Percentiles rank a stretch among this genome's conserved stretches.
These are phyloP conservation scores for Tetradesmus lagerheimii DNA, from an alignment of 139 green algal genomes.

Conservation along the genomic window DNA sequence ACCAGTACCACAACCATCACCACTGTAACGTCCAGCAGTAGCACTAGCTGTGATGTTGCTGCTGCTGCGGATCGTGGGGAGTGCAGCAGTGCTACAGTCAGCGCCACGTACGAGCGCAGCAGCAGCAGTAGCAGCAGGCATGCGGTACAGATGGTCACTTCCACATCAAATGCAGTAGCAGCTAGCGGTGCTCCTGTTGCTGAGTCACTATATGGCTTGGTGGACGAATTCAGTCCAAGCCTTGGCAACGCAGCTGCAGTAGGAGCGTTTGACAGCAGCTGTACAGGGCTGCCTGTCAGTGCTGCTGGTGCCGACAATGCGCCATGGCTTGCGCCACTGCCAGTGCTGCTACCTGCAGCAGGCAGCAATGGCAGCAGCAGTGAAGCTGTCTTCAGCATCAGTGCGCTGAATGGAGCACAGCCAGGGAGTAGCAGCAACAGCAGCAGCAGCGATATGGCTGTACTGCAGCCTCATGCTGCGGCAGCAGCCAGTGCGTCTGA, in stretches of 20 bases:
- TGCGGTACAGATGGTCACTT: neutral
- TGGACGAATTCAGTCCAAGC: neutral
- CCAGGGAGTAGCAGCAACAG: too few relatives aligned
- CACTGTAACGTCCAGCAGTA: slow-evolving; percentile 9
- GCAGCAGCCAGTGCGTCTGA: neutral
- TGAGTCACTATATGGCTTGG: neutral
- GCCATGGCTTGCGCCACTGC: neutral
- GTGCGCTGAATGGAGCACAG: too few relatives aligned
- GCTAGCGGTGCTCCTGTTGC: neutral
- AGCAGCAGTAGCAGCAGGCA: slow-evolving; percentile 22
- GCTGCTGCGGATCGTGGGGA: neutral
- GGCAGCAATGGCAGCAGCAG: neutral
- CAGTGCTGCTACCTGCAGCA: slow-evolving; percentile 8
- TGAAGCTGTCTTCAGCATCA: too few relatives aligned
- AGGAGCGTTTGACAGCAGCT: neutral
- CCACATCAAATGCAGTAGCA: neutral
- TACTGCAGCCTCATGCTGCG: neutral
- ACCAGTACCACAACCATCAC: neutral
- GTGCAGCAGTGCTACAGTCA: neutral
- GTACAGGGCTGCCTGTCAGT: neutral
- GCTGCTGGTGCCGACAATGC: neutral
- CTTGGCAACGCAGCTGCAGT: neutral
- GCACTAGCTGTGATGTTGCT: neutral
- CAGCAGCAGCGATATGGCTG: too few relatives aligned
- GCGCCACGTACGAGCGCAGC: neutral